Conservation (phyloP, 2,329 filamentous ascomycete genomes). For the Claviceps lovelessii region DNA sequence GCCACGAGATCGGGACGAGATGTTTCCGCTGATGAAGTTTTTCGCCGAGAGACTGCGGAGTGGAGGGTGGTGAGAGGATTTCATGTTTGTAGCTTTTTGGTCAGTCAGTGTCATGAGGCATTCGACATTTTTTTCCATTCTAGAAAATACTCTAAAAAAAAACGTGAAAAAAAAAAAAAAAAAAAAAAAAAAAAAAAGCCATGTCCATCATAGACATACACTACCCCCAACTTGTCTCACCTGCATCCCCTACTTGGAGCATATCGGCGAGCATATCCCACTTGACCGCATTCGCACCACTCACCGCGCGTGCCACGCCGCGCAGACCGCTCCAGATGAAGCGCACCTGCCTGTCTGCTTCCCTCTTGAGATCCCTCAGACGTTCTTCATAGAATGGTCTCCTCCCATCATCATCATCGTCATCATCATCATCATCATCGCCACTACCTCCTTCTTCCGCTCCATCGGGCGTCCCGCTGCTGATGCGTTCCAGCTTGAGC, state of each 20-base stretch:
- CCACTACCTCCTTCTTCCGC: slow-evolving; percentile 9
- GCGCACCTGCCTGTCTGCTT: slow-evolving; percentile 50
- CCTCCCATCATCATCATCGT: slow-evolving; percentile 8
- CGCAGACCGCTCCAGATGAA: slow-evolving; percentile 63
- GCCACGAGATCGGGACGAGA: slow-evolving; percentile 73
- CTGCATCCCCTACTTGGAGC: slow-evolving; percentile 39
- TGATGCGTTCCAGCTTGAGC: slow-evolving; percentile 51
- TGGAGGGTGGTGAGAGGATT: slow-evolving; percentile 6
- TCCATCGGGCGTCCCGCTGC: slow-evolving; percentile 13
- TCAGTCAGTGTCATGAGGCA: too few relatives aligned
- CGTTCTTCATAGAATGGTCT: slow-evolving; percentile 31
- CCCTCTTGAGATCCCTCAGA: slow-evolving; percentile 41
- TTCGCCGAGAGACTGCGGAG: slow-evolving; percentile 47
- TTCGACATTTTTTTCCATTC: too few relatives aligned
- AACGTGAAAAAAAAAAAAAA: too few relatives aligned
- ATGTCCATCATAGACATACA: too few relatives aligned
- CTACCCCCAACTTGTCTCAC: neutral
- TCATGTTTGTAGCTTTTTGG: too few relatives aligned
- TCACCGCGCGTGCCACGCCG: slow-evolving; percentile 59
- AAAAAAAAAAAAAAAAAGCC: too few relatives aligned
- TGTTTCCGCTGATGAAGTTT: slow-evolving; percentile 80
- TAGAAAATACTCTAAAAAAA: too few relatives aligned
- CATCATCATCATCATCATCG: slow-evolving; percentile 8
- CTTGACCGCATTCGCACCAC: slow-evolving; percentile 41
- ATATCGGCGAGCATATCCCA: slow-evolving; percentile 77